Conservation (phyloP, 306 rosid species). For the Vigna radiata region DNA sequence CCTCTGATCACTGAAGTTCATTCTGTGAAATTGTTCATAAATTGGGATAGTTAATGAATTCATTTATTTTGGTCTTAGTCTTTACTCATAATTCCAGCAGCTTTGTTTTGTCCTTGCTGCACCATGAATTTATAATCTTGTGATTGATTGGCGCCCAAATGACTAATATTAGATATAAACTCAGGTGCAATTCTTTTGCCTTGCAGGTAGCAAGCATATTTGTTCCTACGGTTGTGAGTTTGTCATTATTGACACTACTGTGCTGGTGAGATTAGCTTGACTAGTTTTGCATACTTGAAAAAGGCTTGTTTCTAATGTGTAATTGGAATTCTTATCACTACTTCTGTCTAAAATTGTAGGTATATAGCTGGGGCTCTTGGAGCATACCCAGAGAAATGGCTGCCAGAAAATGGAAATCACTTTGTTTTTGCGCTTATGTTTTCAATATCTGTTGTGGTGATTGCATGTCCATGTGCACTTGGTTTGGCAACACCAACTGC, state of each 20-base stretch:
- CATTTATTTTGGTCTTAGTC: conserved; percentile 30
- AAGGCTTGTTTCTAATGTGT: conserved; percentile 1
- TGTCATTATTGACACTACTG: conserved; percentile 73
- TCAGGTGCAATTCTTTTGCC: conserved; percentile 40
- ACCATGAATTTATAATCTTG: not conserved
- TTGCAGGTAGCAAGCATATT: conserved; percentile 92
- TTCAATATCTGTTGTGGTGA: conserved; percentile 93
- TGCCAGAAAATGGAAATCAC: conserved; percentile 84
- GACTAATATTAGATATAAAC: conserved; percentile 31
- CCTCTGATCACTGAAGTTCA: conserved; percentile 19
- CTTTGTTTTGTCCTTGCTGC: not conserved
- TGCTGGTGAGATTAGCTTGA: conserved; percentile 66
- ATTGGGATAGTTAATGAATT: conserved; percentile 27
- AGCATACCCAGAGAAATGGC: conserved; percentile 79
- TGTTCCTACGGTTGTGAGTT: conserved; percentile 77
- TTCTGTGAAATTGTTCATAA: conserved; percentile 23
- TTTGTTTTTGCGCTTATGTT: conserved; percentile 99
- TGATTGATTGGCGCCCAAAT: conserved; percentile 1
- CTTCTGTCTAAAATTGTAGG: conserved; percentile 51
- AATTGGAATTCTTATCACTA: conserved; percentile 16
- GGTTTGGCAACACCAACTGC: conserved; percentile 99
- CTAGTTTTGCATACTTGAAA: conserved; percentile 24
- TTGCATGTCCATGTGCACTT: conserved; percentile 99
- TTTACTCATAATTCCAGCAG: conserved; percentile 16
- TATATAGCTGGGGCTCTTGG: conserved; percentile 73